Percentiles rank a stretch among this genome's conserved stretches.
Evolutionary conservation across 1,139 yeast species (phyloP).

Genomic region (Wickerhamomyces sp.): DNA sequence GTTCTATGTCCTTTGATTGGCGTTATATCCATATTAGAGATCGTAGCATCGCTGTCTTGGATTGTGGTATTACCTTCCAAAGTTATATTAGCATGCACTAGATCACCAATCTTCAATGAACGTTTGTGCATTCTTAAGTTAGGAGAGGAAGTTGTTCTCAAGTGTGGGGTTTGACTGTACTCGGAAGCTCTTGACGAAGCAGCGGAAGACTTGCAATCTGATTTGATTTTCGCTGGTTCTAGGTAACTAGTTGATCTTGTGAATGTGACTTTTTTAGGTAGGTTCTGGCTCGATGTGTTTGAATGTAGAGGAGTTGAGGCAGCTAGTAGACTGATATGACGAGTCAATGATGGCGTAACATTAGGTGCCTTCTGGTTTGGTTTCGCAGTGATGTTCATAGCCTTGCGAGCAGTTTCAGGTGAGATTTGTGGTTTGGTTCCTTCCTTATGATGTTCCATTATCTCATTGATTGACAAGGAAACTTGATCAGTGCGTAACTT

Average conservation of each 20-base stretch:
- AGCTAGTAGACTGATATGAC: slow-evolving; percentile 27
- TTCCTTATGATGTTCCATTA: slow-evolving; percentile 11
- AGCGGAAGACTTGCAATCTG: slow-evolving; percentile 1
- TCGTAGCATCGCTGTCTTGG: slow-evolving; percentile 6
- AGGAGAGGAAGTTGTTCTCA: slow-evolving; percentile 2
- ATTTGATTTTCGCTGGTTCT: not conserved
- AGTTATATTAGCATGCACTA: slow-evolving; percentile 9
- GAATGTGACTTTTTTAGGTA: slow-evolving; percentile 16
- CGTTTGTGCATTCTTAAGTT: slow-evolving; percentile 2
- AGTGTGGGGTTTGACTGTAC: not conserved
- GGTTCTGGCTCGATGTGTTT: slow-evolving; percentile 1
- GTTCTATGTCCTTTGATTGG: slow-evolving; percentile 15
- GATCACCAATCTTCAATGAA: slow-evolving; percentile 17
- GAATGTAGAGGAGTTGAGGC: slow-evolving; percentile 31
- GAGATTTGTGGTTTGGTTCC: not conserved
- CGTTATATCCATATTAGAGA: slow-evolving; percentile 11
- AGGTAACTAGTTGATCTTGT: slow-evolving; percentile 5
- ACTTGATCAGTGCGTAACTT: slow-evolving; percentile 60
- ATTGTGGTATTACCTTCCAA: not conserved
- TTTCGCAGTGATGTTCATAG: not conserved
- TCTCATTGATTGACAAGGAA: slow-evolving; percentile 21
- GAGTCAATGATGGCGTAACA: slow-evolving; percentile 20
- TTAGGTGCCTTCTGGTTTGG: not conserved
- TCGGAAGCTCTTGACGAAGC: slow-evolving; percentile 6
- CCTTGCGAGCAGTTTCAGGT: not conserved